Conservation (phyloP, 208 protist species). For the Leptomonas seymouri region DNA sequence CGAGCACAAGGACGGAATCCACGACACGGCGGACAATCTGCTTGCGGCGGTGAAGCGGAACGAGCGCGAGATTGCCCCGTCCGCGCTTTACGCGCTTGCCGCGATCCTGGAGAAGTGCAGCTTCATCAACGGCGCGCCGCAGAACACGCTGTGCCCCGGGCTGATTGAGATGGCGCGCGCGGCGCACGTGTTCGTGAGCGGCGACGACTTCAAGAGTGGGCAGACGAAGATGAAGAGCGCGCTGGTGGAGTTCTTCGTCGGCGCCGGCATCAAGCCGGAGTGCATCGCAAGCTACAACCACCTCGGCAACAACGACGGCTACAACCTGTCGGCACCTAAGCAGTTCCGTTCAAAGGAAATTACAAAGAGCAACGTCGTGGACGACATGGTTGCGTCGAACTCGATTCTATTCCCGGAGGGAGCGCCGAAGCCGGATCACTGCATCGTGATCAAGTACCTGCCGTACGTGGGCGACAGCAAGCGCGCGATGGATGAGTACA, state of each 20-base stretch:
- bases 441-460: constrained; percentile 99
- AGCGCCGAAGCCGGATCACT: constrained; percentile 96
- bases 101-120: constrained; percentile 96
- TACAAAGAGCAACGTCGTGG: constrained; percentile 98
- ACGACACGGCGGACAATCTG: constrained; percentile 97
- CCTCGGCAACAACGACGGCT: constrained; percentile 99
- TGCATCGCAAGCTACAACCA: constrained; percentile 94
- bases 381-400: constrained; percentile 99
- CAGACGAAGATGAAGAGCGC: constrained; percentile 99
- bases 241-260: constrained; percentile 98
- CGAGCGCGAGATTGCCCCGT: constrained; percentile 95
- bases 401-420: constrained; percentile 94
- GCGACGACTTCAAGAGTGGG: constrained; percentile 99
- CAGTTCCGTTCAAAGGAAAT: constrained; percentile 99
- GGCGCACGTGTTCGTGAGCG: constrained; percentile 94
- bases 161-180: constrained; percentile 93
- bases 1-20: constrained; percentile 89
- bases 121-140: constrained; percentile 99
- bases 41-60: constrained; percentile 87
- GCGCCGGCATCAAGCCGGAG: constrained; percentile 89
- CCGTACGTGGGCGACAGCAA: constrained; percentile 98
- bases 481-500: constrained; percentile 99
- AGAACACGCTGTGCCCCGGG: constrained; percentile 99
- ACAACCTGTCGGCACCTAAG: constrained; percentile 95
- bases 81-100: constrained; percentile 96